Base-by-base conservation (phyloP, 2,329 filamentous ascomycete species). In the Fusarium pseudonygamai region DNA sequence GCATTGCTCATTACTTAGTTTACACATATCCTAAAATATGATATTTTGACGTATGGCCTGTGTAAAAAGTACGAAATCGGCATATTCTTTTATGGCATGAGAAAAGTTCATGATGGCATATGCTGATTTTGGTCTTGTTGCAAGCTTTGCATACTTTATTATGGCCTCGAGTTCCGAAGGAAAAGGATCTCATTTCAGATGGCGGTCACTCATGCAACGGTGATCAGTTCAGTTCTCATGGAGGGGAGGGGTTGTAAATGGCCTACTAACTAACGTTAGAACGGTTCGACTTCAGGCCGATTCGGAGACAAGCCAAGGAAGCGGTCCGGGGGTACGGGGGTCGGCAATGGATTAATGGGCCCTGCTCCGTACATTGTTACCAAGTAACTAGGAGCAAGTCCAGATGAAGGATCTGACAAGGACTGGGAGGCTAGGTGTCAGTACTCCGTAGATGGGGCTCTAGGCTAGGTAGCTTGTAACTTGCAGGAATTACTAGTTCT, bases 171-270 rank as follows among this genome's bases (percentile, higher is more conserved):
- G 20, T 47, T 52, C 64, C 24, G 24, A 45, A 40, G 45, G 62
- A 39, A 30, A 69, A 40, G 39, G 28, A 40, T 39, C 26, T 64
- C 39, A 32, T 46, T 22, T 58, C 59, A 70, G 52, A 65, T 59
- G 55, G 67, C 66, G 67, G 67, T 69, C 67, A 74, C 71, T 60
- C 68, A 72, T 72, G 68, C 63, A 68, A 65, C 57, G 50, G 26
- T 28, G 59, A 58, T 63, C 64, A 42, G n/a, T 53, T 40, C 40
- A 42, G n/a, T 47, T 40, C 32, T 50, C 49, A 20, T 50, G 24
- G 55, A 49, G 55, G 42, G 39, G 55, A 42, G 46, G 39, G 39
- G 63, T 49, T 50, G 37, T 50, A 32, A 65, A 64, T 66, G 52
- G 40, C 42, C 28, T 30, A 20, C 28, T 30, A 20, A 37, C 36